phyloP scores from a whole-genome alignment of 2,329 filamentous ascomycete genomes.

The Cytospora paraplurivora region DNA sequence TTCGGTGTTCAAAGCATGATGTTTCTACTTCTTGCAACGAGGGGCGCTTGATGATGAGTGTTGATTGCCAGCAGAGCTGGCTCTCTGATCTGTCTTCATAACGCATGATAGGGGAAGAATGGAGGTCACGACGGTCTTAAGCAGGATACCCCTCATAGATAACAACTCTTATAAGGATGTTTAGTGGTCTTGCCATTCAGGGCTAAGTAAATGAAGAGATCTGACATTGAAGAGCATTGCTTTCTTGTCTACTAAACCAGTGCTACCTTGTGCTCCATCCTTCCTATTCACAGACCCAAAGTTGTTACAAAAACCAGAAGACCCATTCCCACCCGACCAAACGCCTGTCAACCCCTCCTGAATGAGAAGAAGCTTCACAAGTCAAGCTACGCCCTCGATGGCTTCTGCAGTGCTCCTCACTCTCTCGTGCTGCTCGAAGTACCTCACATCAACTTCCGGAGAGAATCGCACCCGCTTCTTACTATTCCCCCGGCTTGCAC shows the following conservation, averaged over 20 bases:
- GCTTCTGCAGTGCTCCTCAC: background rate
- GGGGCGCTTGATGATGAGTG: conserved; percentile 4
- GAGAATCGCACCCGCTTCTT: conserved; percentile 16
- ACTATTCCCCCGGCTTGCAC: background rate
- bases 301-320: too few relatives aligned
- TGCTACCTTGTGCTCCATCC: too few relatives aligned
- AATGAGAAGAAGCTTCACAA: background rate
- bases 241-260: background rate
- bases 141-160: background rate
- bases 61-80: conserved; percentile 15
- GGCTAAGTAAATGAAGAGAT: background rate
- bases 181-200: background rate
- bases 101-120: background rate
- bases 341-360: background rate
- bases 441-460: background rate
- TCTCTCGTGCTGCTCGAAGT: conserved; percentile 3
- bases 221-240: background rate
- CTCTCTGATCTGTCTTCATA: background rate
- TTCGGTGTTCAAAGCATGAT: background rate
- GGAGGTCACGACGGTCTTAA: background rate
- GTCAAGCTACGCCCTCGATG: background rate
- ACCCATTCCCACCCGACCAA: too few relatives aligned
- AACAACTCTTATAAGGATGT: background rate
- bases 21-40: background rate
- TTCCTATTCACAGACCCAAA: too few relatives aligned